Conservation (phyloP, 148 eudicot species). For the Rhododendron ovatum region DNA sequence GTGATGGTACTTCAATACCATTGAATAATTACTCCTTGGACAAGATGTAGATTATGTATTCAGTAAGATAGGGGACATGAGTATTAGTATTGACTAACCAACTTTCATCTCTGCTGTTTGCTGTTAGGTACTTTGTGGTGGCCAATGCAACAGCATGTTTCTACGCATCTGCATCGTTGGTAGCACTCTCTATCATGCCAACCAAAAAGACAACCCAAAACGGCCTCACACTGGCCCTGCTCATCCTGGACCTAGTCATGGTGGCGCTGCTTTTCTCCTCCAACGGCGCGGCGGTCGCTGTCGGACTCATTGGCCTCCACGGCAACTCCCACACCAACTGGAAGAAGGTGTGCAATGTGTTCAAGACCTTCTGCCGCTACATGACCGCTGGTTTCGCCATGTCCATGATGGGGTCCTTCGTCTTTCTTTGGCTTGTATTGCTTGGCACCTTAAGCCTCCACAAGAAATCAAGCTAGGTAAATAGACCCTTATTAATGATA, state of each 20-base stretch:
- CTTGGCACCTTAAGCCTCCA: slow-evolving; percentile 22
- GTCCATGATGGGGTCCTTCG: slow-evolving; percentile 23
- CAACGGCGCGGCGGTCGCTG: slow-evolving; percentile 19
- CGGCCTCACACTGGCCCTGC: background rate
- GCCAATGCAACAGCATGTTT: slow-evolving; percentile 32
- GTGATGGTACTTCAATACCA: too few species aligned
- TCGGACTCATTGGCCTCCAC: slow-evolving; percentile 22
- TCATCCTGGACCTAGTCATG: slow-evolving; percentile 19
- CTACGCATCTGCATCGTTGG: slow-evolving; percentile 16
- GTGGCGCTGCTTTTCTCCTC: slow-evolving; percentile 39
- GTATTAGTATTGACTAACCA: background rate
- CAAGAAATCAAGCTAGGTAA: slow-evolving; percentile 6
- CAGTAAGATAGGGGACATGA: too few species aligned
- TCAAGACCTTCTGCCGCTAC: slow-evolving; percentile 19
- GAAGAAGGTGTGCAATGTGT: slow-evolving; percentile 26
- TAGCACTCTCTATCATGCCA: slow-evolving; percentile 1
- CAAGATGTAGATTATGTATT: too few species aligned
- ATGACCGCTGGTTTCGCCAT: slow-evolving; percentile 9
- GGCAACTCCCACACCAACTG: slow-evolving; percentile 37
- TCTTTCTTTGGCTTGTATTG: slow-evolving; percentile 24
- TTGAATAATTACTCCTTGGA: too few species aligned
- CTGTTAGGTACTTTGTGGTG: slow-evolving; percentile 25
- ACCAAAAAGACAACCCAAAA: background rate
- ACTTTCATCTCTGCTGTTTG: background rate
- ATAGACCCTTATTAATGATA: background rate